phyloP scores from a whole-genome alignment of 2,329 filamentous ascomycete genomes.

The Coniochaeta sp. region DNA sequence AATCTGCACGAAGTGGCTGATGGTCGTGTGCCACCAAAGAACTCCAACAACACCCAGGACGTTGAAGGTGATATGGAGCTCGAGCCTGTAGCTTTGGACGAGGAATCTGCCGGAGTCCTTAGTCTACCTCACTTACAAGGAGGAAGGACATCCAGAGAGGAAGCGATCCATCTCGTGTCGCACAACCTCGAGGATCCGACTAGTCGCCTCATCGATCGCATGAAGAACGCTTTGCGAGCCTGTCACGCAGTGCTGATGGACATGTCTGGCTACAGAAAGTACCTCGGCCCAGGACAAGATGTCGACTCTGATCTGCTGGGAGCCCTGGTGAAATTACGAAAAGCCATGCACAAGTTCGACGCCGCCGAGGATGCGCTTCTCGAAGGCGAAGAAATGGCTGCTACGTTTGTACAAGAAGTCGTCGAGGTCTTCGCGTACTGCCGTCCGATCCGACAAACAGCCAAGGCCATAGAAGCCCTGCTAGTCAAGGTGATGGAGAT shows the following conservation, averaged over 20 bases:
- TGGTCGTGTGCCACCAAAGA: neutral
- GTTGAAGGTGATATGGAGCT: neutral
- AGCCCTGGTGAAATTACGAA: slow-evolving; percentile 30
- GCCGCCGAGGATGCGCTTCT: slow-evolving; percentile 38
- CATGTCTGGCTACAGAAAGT: slow-evolving; percentile 40
- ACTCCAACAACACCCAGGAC: neutral
- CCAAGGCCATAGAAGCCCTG: slow-evolving; percentile 37
- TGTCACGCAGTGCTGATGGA: slow-evolving; percentile 49
- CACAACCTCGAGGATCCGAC: slow-evolving; percentile 36
- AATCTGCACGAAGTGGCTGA: neutral
- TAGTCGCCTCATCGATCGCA: slow-evolving; percentile 35
- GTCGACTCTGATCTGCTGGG: slow-evolving; percentile 34
- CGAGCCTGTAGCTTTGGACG: neutral
- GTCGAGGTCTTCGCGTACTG: slow-evolving; percentile 48
- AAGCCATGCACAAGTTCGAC: slow-evolving; percentile 38
- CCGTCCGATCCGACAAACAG: slow-evolving; percentile 45
- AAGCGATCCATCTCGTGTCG: slow-evolving; percentile 28
- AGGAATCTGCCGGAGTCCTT: neutral
- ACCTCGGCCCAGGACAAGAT: slow-evolving; percentile 34
- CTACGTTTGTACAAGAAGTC: slow-evolving; percentile 39
- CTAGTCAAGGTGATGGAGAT: slow-evolving; percentile 40
- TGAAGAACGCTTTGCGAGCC: slow-evolving; percentile 33
- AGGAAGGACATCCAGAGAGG: slow-evolving; percentile 22
- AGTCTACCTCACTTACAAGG: neutral
- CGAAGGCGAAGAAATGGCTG: slow-evolving; percentile 33